Evolutionary conservation across 345 rosid species (phyloP), one percentile per base, ranked within the genome.

Genomic region (Aethionema arabicum): DNA sequence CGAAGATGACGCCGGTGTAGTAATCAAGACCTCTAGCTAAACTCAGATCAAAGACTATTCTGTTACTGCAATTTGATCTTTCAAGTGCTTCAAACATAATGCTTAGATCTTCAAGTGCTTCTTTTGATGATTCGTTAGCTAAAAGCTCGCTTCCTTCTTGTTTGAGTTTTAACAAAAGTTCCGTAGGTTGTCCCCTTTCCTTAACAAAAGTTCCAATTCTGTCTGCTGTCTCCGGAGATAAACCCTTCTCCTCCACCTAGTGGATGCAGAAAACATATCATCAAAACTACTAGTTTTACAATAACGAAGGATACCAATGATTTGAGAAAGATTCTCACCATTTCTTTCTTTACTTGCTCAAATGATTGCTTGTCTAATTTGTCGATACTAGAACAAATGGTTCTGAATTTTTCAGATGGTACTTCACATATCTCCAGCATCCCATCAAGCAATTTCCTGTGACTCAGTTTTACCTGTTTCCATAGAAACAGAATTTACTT

Each of bases 21-120:
- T 93, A 93, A 79, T 90, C 99, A 58, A 93, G 99, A 44, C 99
- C 99, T 75, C 99, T 84, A 46, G 97, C 99, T 56, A 93, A 88
- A 72, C 99, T 93, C 68, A 93, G 79, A 72, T 93, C 99, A 75
- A 93, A 93, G 66, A 87, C 87, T 61, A 93, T 82, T 75, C 77
- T 90, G 70, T 82, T 63, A 58, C 77, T 80, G 70, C 96, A 84
- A 70, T 82, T 80, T 46, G 99, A 79, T 74, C 70, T 85, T 8
- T 84, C 88, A 9, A 93, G 78, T 70, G 96, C 95, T 67, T 82
- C 80, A 76, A 89, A 89, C 68, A 89, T 33, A 76, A 89, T 75
- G 27, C 66, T 80, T 77, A 89, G 70, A 42, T 86, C 96, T 15
- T 79, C 76, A 71, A 89, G 54, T 38, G 91, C 96, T 50, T 68